Base-by-base conservation (phyloP, 176 grass and related monocot species). In the Aegilops longissima region DNA sequence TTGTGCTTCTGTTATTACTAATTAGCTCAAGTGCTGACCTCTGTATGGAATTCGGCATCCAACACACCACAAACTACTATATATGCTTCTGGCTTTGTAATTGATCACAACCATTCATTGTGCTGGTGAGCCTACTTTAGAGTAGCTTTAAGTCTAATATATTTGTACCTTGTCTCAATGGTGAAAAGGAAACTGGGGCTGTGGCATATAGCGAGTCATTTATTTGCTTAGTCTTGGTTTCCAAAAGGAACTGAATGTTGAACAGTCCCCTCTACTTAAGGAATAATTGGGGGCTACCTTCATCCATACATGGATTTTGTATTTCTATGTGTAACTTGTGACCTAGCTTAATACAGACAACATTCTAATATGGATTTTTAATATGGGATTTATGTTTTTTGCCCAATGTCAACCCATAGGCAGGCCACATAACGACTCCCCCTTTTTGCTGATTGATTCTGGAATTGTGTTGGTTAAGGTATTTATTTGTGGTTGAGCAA, bases 221-320 rank as follows among this genome's bases (percentile, higher is more conserved):
- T 92, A 87, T 90, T 16, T 95, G 93, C 90, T 77, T 35, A 39
- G 31, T 78, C 56, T 29, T 86, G 8, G 85, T 90, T 87, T 95
- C 88, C 90, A 84, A 95, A 83, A 95, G 21, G 36, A 88, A 92
- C 7, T 9, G 78, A 75, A 84, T 95, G 93, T 92, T 75, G 93
- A 90, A 92, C 88, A 90, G 65, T 86, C 80, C 90, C 70, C 90
- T 90, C 62, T 89, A 76, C 83, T 65, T 31, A 84, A 95, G 93
- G 86, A 92, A 90, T 69, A 88, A 86, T 84, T 88, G 93, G 86
- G 93, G 90, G 86, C 88, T 95, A 92, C 90, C 83, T 76, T 91
- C 69, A 54, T 84, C 36, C 70, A 40, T 88, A 88, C 85, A 91
- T 80, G 12, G 5, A 36, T 44, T 3, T 27, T 30, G 39, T 9